Evolutionary conservation across 176 grass and related monocot species (phyloP).

Genomic region (Rhynchospora breviuscula): DNA sequence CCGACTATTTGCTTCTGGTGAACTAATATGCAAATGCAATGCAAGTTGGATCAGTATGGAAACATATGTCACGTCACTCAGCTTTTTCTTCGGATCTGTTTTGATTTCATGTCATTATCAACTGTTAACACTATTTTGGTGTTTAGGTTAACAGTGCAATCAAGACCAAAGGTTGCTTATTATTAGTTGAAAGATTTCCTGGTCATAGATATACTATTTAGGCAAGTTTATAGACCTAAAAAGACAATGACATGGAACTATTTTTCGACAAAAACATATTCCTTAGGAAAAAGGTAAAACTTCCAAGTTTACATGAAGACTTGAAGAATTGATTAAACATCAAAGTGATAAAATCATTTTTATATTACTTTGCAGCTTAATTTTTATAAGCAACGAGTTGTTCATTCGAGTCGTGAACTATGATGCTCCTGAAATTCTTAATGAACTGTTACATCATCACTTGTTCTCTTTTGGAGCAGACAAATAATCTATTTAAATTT

Average conservation of each 20-base stretch:
- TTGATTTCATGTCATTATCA: constrained; percentile 5
- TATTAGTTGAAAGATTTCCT: not conserved
- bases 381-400: no score
- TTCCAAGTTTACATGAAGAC: not conserved
- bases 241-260: not conserved
- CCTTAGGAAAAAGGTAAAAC: not conserved
- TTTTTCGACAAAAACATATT: not conserved
- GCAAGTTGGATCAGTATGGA: not conserved
- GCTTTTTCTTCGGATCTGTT: not conserved
- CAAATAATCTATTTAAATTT: no score
- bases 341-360: no score
- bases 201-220: not conserved
- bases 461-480: no score
- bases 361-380: no score
- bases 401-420: no score
- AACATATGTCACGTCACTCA: constrained; percentile 7
- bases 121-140: constrained; percentile 14
- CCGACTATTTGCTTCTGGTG: not conserved
- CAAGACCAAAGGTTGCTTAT: not conserved
- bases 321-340: not conserved
- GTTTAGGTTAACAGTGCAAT: not conserved
- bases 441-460: no score
- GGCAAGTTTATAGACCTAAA: not conserved
- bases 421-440: no score
- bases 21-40: constrained; percentile 7